These are phyloP conservation scores for Plectranthus barbatus DNA, from an alignment of 257 asterid species.

Conservation along the genomic window DNA sequence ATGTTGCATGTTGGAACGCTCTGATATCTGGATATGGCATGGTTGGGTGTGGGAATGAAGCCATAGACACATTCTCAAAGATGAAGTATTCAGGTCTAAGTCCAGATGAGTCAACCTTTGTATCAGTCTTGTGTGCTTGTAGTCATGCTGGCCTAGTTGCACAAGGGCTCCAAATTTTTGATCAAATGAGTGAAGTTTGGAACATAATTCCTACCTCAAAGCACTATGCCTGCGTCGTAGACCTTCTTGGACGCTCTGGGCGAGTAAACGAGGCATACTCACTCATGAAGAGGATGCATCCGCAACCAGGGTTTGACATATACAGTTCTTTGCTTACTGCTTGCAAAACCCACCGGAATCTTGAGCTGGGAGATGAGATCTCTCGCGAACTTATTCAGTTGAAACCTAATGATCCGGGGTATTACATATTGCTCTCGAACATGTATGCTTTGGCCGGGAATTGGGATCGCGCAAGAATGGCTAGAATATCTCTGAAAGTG, in stretches of 20 bases:
- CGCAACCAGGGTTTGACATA: constrained; percentile 27
- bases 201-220: constrained; percentile 29
- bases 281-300: constrained; percentile 26
- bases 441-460: constrained; percentile 47
- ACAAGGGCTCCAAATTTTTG: constrained; percentile 42
- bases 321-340: constrained; percentile 43
- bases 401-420: constrained; percentile 46
- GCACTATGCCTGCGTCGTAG: constrained; percentile 50
- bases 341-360: constrained; percentile 35
- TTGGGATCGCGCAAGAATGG: constrained; percentile 29
- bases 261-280: constrained; percentile 36
- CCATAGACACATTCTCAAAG: constrained; percentile 25
- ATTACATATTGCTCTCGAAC: constrained; percentile 42
- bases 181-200: constrained; percentile 32
- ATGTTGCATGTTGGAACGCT: constrained; percentile 57
- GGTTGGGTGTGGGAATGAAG: constrained; percentile 36
- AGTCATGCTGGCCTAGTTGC: constrained; percentile 42
- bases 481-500: constrained; percentile 21
- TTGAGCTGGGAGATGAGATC: constrained; percentile 35
- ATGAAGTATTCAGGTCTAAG: constrained; percentile 26
- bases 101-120: constrained; percentile 45
- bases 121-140: constrained; percentile 46
- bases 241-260: constrained; percentile 59
- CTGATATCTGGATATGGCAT: constrained; percentile 48
- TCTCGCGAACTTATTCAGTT: constrained; percentile 27